Evolutionary conservation across 2,329 filamentous ascomycete species (phyloP).

Genomic region (Fonsecaea nubica): DNA sequence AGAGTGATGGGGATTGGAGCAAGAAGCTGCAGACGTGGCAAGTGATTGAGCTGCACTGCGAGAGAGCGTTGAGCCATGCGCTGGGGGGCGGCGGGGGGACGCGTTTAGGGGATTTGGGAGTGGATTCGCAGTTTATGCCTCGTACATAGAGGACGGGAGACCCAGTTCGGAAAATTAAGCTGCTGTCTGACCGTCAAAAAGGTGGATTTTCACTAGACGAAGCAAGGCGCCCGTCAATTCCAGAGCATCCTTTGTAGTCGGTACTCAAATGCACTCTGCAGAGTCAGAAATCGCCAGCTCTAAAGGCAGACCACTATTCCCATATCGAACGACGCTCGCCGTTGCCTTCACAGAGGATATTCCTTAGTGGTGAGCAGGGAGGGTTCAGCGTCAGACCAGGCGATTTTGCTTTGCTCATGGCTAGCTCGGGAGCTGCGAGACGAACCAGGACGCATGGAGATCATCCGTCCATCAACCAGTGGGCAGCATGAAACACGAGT

Average conservation of each 20-base stretch:
- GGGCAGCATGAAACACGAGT: slow-evolving; percentile 1
- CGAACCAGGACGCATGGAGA: slow-evolving; percentile 11
- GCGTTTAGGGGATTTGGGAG: not conserved
- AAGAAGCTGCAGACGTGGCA: slow-evolving; percentile 1
- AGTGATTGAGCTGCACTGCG: not conserved
- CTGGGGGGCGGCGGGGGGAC: not conserved
- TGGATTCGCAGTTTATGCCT: not conserved
- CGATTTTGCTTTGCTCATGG: not conserved
- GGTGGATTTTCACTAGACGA: not conserved
- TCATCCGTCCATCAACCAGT: slow-evolving; percentile 7
- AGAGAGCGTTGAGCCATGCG: not conserved
- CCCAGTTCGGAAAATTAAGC: slow-evolving; percentile 4
- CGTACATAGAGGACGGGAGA: not conserved
- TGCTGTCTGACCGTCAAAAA: not conserved
- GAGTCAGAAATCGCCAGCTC: not conserved
- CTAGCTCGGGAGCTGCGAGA: slow-evolving; percentile 13
- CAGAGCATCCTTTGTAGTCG: no score
- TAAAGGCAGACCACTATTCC: not conserved
- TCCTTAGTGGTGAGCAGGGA: not conserved
- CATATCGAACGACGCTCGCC: not conserved
- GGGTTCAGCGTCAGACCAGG: not conserved
- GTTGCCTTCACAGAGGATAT: not conserved
- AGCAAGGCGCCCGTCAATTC: not conserved
- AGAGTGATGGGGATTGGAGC: not conserved
- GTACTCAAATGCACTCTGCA: not conserved